Conservation (phyloP, 352 stramenopile species). For the Pythium coloratum region DNA sequence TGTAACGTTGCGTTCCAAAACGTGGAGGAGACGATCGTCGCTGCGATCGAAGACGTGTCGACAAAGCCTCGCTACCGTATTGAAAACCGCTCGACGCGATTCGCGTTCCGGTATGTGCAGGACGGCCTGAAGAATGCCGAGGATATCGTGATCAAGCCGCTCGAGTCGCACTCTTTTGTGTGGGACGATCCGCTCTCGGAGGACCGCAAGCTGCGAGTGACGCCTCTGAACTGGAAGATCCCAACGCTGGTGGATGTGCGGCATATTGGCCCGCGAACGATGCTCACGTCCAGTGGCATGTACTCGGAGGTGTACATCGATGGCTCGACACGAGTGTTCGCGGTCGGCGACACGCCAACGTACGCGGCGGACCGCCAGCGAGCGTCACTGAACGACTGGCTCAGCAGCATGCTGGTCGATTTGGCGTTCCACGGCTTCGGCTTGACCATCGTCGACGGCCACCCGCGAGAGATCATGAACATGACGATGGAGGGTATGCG, state of each 20-base stretch:
- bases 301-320: constrained; percentile 88
- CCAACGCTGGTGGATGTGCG: constrained; percentile 76
- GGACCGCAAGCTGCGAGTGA: constrained; percentile 54
- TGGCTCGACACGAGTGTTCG: constrained; percentile 73
- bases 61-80: constrained; percentile 72
- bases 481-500: constrained; percentile 86
- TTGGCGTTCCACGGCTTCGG: constrained; percentile 46
- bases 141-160: constrained; percentile 63
- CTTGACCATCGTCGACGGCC: constrained; percentile 69
- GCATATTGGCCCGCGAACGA: constrained; percentile 53
- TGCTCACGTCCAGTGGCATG: constrained; percentile 52
- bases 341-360: constrained; percentile 67
- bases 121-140: constrained; percentile 54
- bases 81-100: constrained; percentile 78
- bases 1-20: constrained; percentile 66
- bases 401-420: constrained; percentile 75
- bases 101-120: constrained; percentile 79
- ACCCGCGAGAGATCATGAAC: constrained; percentile 81
- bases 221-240: constrained; percentile 61
- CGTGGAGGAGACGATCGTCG: constrained; percentile 68
- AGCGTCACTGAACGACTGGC: constrained; percentile 65
- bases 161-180: constrained; percentile 78
- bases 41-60: constrained; percentile 70
- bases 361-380: constrained; percentile 60
- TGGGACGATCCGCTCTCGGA: constrained; percentile 75